phyloP scores from a whole-genome alignment of 176 grass and related monocot genomes.

The Echinochloa phyllopogon region DNA sequence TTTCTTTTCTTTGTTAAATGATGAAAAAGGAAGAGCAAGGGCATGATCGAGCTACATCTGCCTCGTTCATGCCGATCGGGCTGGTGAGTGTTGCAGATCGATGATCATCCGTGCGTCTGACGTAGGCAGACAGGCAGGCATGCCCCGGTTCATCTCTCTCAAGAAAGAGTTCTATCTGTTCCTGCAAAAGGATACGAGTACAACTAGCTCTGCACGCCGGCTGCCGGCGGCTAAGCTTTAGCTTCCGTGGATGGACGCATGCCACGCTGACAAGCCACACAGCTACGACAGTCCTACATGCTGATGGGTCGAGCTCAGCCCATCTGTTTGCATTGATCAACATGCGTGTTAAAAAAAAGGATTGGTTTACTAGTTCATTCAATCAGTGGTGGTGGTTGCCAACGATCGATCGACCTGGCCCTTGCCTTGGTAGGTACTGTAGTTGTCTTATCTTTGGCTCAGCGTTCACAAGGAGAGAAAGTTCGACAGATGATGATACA shows the following conservation, averaged over 20 bases:
- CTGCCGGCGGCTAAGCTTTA: neutral
- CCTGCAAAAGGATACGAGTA: neutral
- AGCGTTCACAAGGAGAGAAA: neutral
- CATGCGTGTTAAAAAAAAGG: neutral
- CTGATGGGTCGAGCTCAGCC: neutral
- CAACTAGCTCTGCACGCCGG: too few relatives aligned
- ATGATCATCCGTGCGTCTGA: neutral
- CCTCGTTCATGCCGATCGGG: neutral
- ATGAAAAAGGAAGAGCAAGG: neutral
- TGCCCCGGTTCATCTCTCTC: neutral
- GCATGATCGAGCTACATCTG: neutral
- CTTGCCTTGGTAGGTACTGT: constrained; percentile 19
- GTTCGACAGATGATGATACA: neutral
- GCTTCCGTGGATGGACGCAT: neutral
- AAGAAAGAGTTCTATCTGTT: neutral
- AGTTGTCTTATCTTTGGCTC: neutral
- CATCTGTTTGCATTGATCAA: neutral
- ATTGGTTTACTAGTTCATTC: neutral
- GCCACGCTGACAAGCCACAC: neutral
- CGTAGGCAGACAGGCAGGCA: neutral
- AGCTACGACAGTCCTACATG: neutral
- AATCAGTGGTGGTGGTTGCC: constrained; percentile 44
- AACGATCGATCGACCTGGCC: neutral
- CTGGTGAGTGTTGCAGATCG: too few relatives aligned
- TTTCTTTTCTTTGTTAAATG: too few relatives aligned